These are phyloP conservation scores for Medakamo hakoo DNA, from an alignment of 139 green algal species.

Conservation along the genomic window DNA sequence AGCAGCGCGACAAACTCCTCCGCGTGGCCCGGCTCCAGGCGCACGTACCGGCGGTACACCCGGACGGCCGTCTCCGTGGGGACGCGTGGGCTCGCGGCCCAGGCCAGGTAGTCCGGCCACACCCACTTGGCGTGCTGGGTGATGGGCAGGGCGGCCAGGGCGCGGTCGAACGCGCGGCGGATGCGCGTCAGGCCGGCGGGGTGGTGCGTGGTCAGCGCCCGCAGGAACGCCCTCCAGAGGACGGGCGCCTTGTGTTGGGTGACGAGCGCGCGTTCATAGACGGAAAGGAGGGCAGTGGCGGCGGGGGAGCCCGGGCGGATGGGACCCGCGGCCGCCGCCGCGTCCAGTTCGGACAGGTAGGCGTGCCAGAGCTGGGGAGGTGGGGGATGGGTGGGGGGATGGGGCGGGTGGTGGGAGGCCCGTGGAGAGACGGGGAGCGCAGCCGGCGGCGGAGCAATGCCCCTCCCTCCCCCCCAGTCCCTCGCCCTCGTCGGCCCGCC, in stretches of 20 bases:
- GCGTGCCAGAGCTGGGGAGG: slow-evolving; percentile 62
- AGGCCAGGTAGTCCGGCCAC: slow-evolving; percentile 81
- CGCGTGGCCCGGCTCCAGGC: slow-evolving; percentile 80
- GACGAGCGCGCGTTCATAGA: slow-evolving; percentile 86
- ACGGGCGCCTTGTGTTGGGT: slow-evolving; percentile 96
- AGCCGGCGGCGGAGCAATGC: background rate
- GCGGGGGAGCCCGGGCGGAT: slow-evolving; percentile 26
- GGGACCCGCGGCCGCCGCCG: slow-evolving; percentile 21
- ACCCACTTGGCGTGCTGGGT: slow-evolving; percentile 89
- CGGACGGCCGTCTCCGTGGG: slow-evolving; percentile 81
- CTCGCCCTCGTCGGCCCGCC: background rate
- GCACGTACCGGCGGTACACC: slow-evolving; percentile 92
- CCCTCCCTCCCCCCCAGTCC: no score
- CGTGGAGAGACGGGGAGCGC: background rate
- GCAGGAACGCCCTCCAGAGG: slow-evolving; percentile 85
- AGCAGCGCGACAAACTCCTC: slow-evolving; percentile 96
- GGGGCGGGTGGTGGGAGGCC: background rate
- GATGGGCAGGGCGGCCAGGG: slow-evolving; percentile 77
- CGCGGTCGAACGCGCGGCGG: slow-evolving; percentile 74
- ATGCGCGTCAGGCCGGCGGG: slow-evolving; percentile 57
- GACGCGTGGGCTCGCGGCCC: slow-evolving; percentile 30
- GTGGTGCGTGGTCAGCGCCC: slow-evolving; percentile 56
- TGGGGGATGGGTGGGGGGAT: background rate
- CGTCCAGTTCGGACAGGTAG: slow-evolving; percentile 69
- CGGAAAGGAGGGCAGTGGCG: slow-evolving; percentile 57